Conservation (phyloP, 2,329 filamentous ascomycete species). For the Pseudocercospora crystallina region DNA sequence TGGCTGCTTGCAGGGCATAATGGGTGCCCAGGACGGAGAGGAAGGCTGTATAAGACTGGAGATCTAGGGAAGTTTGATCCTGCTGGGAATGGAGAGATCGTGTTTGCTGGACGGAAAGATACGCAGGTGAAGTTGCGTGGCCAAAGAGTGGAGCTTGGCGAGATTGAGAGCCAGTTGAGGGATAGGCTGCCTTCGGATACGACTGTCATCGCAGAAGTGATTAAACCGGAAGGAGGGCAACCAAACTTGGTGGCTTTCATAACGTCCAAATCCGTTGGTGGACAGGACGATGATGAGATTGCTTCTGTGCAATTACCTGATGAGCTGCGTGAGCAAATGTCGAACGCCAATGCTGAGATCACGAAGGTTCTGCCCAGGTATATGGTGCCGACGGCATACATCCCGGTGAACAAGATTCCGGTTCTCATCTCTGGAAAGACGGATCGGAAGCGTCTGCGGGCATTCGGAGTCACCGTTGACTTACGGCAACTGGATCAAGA, state of each 20-base stretch:
- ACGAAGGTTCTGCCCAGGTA: conserved; percentile 30
- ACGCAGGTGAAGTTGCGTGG: conserved; percentile 63
- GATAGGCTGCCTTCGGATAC: conserved; percentile 29
- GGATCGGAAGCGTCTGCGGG: conserved; percentile 2
- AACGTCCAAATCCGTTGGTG: neutral
- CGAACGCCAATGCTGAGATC: conserved; percentile 1
- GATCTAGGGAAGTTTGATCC: conserved; percentile 53
- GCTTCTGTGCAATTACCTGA: neutral
- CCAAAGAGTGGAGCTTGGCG: conserved; percentile 61
- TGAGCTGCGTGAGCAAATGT: neutral
- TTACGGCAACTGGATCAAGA: neutral
- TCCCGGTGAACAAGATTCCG: conserved; percentile 46
- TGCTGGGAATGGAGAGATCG: conserved; percentile 40
- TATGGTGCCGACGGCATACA: conserved; percentile 46
- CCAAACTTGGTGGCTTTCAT: conserved; percentile 20
- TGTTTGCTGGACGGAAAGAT: conserved; percentile 61
- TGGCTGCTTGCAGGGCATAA: conserved; percentile 3
- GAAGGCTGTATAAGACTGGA: conserved; percentile 17
- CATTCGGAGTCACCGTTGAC: neutral
- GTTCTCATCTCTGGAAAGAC: conserved; percentile 47
- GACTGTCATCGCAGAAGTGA: conserved; percentile 47
- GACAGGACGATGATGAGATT: conserved; percentile 8
- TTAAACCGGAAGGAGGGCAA: conserved; percentile 24
- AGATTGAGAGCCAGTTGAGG: conserved; percentile 42
- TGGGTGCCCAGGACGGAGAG: conserved; percentile 34